A percentile compares a stretch with the other conserved stretches of the same genome.
Conservation (phyloP, 345 rosid genomes). For the Hypericum androsaemum region DNA sequence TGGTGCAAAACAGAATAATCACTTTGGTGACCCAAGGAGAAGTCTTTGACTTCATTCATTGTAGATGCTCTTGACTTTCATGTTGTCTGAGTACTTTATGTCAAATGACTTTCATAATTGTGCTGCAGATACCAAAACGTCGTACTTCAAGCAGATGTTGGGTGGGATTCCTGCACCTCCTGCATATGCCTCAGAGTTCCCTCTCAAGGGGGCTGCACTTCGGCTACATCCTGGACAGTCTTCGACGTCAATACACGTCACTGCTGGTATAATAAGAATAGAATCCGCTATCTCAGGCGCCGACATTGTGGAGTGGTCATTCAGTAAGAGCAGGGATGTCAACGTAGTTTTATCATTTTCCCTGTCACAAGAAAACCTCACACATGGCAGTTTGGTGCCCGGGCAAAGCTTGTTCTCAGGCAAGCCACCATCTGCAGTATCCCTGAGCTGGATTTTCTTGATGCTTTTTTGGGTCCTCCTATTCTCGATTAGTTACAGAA, state of each 20-base stretch:
- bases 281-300: conserved; percentile 28
- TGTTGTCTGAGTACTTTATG: no score
- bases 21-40: no score
- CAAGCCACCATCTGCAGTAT: conserved; percentile 32
- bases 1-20: neutral
- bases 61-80: no score
- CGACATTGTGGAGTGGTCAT: conserved; percentile 44
- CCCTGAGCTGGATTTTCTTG: conserved; percentile 35
- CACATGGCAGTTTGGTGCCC: conserved; percentile 12
- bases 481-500: conserved; percentile 54
- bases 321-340: conserved; percentile 46
- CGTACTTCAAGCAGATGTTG: conserved; percentile 64
- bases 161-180: conserved; percentile 62
- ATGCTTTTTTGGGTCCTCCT: conserved; percentile 59
- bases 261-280: conserved; percentile 74
- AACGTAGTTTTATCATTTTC: conserved; percentile 42
- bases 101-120: no score
- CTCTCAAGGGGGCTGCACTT: conserved; percentile 47
- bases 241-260: conserved; percentile 64
- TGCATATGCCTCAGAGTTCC: conserved; percentile 62
- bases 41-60: no score
- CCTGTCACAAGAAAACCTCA: conserved; percentile 27
- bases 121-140: conserved; percentile 45
- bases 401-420: conserved; percentile 13
- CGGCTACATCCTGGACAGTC: conserved; percentile 46